Conservation (phyloP, 2,329 filamentous ascomycete genomes). For the Cladosporium sp. region DNA sequence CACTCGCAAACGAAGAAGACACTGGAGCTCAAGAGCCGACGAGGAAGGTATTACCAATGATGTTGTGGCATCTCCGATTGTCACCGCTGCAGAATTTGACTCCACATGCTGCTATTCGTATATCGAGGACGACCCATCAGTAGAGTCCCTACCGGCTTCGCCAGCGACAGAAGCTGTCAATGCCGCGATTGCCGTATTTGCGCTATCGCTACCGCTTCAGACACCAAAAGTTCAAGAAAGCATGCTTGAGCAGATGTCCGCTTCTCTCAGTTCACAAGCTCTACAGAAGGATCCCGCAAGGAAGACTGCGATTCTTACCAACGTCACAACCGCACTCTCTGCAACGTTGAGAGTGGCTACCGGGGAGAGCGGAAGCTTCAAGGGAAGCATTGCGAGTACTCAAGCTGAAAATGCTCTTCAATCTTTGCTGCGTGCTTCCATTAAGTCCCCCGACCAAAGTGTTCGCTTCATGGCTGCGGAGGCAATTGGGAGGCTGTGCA, state of each 20-base stretch:
- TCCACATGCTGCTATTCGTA: constrained; percentile 73
- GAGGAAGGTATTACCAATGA: constrained; percentile 62
- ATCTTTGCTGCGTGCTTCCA: constrained; percentile 69
- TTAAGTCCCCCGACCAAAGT: constrained; percentile 79
- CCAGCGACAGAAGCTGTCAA: constrained; percentile 92
- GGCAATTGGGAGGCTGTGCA: constrained; percentile 81
- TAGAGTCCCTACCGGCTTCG: constrained; percentile 57
- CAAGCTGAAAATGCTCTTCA: constrained; percentile 60
- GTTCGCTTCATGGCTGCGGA: constrained; percentile 82
- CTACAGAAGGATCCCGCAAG: constrained; percentile 82
- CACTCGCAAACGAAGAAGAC: constrained; percentile 57
- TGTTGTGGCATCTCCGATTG: constrained; percentile 60
- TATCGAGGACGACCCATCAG: constrained; percentile 39
- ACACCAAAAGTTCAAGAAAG: constrained; percentile 92
- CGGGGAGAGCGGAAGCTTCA: constrained; percentile 68
- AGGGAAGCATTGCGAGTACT: constrained; percentile 71
- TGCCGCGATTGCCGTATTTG: constrained; percentile 87
- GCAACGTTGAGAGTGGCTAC: constrained; percentile 78
- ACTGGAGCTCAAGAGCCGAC: constrained; percentile 44
- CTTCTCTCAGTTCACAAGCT: constrained; percentile 73
- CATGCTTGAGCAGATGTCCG: constrained; percentile 88
- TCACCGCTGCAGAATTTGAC: constrained; percentile 83
- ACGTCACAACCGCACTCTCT: constrained; percentile 77
- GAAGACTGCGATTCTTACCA: constrained; percentile 86
- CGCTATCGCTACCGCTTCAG: constrained; percentile 83